These are phyloP conservation scores for Skeletonema costatum DNA, from an alignment of 108 stramenopile species.

Conservation along the genomic window DNA sequence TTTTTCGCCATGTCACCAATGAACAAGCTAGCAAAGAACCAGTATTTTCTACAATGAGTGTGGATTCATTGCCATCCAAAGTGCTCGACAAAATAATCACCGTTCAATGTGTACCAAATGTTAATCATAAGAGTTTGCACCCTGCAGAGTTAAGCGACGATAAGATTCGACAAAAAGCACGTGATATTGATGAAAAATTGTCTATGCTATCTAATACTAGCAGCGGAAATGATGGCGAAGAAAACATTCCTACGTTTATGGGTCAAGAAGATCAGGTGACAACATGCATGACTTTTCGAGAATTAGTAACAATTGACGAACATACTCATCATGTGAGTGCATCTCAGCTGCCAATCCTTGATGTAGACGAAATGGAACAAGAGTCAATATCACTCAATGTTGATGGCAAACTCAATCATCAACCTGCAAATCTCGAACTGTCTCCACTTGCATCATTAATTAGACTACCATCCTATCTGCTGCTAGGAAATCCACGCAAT, in stretches of 20 bases:
- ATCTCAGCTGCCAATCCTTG: slow-evolving; percentile 38
- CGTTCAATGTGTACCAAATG: slow-evolving; percentile 29
- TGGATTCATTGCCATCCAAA: slow-evolving; percentile 21
- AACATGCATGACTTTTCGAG: slow-evolving; percentile 33
- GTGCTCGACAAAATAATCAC: slow-evolving; percentile 25
- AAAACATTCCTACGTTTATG: slow-evolving; percentile 31
- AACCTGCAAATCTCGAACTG: slow-evolving; percentile 2
- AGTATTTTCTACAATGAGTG: neutral
- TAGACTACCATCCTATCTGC: slow-evolving; percentile 29
- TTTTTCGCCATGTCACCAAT: slow-evolving; percentile 18
- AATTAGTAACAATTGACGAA: slow-evolving; percentile 18
- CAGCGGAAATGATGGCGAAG: neutral
- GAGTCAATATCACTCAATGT: slow-evolving; percentile 7
- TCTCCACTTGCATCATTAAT: slow-evolving; percentile 22
- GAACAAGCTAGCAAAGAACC: neutral
- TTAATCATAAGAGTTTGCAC: neutral
- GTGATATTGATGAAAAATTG: slow-evolving; percentile 9
- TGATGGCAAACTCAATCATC: slow-evolving; percentile 22
- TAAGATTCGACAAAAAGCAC: neutral
- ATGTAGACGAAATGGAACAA: neutral
- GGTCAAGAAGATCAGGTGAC: slow-evolving; percentile 53
- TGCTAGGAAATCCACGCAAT: slow-evolving; percentile 20
- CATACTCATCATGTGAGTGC: slow-evolving; percentile 5
- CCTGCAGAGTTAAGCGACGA: neutral
- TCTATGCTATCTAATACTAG: slow-evolving; percentile 12